phyloP scores from a whole-genome alignment of 495 filamentous ascomycete species.

The Xylaria telfairii region DNA sequence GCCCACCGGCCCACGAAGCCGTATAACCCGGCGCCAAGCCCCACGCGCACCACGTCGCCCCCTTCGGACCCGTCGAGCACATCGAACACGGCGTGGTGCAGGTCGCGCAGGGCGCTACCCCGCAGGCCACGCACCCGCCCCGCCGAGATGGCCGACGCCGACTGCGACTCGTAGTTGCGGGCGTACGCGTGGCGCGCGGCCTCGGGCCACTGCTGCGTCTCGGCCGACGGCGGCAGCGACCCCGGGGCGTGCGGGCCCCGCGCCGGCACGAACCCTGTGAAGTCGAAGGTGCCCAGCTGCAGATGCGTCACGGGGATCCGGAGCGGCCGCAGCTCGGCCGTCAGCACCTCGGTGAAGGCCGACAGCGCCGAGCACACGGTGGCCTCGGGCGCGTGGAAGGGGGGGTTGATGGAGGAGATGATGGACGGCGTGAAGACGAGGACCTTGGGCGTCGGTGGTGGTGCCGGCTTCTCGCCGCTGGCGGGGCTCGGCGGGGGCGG shows the following conservation, averaged over 20 bases:
- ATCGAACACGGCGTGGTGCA: slow-evolving; percentile 89
- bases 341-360: slow-evolving; percentile 77
- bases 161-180: slow-evolving; percentile 61
- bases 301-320: slow-evolving; percentile 80
- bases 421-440: slow-evolving; percentile 85
- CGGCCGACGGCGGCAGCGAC: slow-evolving; percentile 47
- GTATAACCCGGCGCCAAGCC: slow-evolving; percentile 81
- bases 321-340: slow-evolving; percentile 74
- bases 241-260: slow-evolving; percentile 38
- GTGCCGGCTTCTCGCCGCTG: slow-evolving; percentile 47
- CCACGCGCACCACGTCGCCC: slow-evolving; percentile 69
- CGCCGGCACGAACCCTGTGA: slow-evolving; percentile 51
- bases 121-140: slow-evolving; percentile 54
- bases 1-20: slow-evolving; percentile 84
- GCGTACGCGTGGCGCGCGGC: slow-evolving; percentile 58
- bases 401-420: slow-evolving; percentile 78
- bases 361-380: slow-evolving; percentile 77
- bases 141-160: slow-evolving; percentile 49
- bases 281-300: slow-evolving; percentile 86
- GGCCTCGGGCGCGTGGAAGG: slow-evolving; percentile 85
- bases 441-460: slow-evolving; percentile 59
- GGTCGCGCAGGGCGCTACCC: slow-evolving; percentile 72
- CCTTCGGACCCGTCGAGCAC: slow-evolving; percentile 63
- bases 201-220: slow-evolving; percentile 71
- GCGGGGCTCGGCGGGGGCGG: not conserved